These are phyloP conservation scores for Saksenaea vasiformis DNA, from an alignment of 371 early-diverging fungal species.

Conservation along the genomic window DNA sequence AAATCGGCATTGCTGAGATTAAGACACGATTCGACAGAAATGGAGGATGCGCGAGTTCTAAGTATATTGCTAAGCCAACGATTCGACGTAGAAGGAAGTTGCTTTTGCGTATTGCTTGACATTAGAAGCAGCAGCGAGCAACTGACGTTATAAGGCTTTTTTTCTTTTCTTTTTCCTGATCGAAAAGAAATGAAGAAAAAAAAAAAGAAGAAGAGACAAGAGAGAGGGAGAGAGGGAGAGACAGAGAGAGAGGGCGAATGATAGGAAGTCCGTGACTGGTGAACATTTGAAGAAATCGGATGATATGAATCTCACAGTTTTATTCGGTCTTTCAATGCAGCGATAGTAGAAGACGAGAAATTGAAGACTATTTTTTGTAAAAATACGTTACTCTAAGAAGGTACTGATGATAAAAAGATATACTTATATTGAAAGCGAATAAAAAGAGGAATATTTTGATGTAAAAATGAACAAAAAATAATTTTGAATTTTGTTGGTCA, in stretches of 20 bases:
- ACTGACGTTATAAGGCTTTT: background rate
- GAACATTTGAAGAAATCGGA: constrained; percentile 32
- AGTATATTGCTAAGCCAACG: constrained; percentile 50
- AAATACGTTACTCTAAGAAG: too few relatives aligned
- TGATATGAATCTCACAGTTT: background rate
- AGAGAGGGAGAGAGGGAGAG: background rate
- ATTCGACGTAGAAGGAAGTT: constrained; percentile 25
- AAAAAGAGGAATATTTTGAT: background rate
- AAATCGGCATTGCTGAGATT: constrained; percentile 37
- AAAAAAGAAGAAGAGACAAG: background rate
- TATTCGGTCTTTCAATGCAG: too few relatives aligned
- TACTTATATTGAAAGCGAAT: too few relatives aligned
- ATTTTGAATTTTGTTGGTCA: background rate
- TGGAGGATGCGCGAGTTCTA: constrained; percentile 44
- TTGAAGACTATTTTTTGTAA: too few relatives aligned
- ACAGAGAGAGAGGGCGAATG: background rate
- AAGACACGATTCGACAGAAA: constrained; percentile 50
- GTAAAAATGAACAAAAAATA: too few relatives aligned
- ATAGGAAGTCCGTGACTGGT: too few relatives aligned
- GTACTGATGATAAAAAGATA: too few relatives aligned
- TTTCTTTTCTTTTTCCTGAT: background rate
- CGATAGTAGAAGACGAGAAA: too few relatives aligned
- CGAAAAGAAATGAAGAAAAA: background rate
- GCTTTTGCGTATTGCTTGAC: constrained; percentile 29
- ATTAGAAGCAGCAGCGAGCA: constrained; percentile 11